phyloP scores from a whole-genome alignment of 768 basidiomycete genomes.

The Steccherinum ochraceum region DNA sequence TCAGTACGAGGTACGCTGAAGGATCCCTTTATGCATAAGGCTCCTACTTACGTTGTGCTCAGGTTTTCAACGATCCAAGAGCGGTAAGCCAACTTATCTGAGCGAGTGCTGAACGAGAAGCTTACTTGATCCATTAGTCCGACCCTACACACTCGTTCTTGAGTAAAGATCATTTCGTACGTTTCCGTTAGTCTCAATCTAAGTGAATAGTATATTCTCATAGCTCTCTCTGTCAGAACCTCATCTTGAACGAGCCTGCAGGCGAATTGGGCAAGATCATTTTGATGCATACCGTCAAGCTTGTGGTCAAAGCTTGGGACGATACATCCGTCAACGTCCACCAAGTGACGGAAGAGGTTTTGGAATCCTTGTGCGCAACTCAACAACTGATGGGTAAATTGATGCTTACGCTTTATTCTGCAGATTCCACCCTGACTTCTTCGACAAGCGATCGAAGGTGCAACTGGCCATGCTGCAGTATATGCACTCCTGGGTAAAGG shows the following conservation, averaged over 20 bases:
- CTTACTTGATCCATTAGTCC: no score
- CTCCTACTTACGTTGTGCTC: background rate
- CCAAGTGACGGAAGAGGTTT: slow-evolving; percentile 51
- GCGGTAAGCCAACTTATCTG: no score
- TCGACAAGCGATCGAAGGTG: slow-evolving; percentile 52
- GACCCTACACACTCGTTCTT: slow-evolving; percentile 88
- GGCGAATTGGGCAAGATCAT: slow-evolving; percentile 67
- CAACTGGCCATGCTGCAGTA: slow-evolving; percentile 73
- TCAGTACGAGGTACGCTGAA: slow-evolving; percentile 62
- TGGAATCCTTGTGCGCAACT: slow-evolving; percentile 55
- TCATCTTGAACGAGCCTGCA: slow-evolving; percentile 79
- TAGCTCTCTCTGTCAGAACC: slow-evolving; percentile 39
- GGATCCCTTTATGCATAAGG: background rate
- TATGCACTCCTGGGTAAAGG: slow-evolving; percentile 56
- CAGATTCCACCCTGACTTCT: slow-evolving; percentile 85
- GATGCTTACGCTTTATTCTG: no score
- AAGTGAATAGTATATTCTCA: background rate
- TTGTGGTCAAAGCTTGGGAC: slow-evolving; percentile 81
- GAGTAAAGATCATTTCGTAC: slow-evolving; percentile 84
- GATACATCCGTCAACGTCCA: slow-evolving; percentile 54
- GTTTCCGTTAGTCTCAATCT: no score
- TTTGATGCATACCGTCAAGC: slow-evolving; percentile 58
- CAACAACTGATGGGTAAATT: no score
- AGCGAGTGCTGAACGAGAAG: no score
- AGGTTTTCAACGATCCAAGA: slow-evolving; percentile 75